Evolutionary conservation across 192 early-diverging fungal genomes (phyloP), one percentile per base, ranked within the genome.

Genomic region (Gamsiella multidivaricata): DNA sequence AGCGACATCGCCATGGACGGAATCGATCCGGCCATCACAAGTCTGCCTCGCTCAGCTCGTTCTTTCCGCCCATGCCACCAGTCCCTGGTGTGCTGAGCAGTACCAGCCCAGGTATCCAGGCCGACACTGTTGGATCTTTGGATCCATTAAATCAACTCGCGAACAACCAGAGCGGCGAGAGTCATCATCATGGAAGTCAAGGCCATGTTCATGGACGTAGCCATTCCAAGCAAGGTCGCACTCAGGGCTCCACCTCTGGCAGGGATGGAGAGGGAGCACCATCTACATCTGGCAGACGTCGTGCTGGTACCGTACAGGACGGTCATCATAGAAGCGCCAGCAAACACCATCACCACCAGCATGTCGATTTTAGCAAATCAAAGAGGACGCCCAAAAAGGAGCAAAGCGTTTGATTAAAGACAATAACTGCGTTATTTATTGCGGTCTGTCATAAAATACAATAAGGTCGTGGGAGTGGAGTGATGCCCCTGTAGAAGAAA

Each of bases 21-120:
- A 55, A 31, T 17, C 53, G 62, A 22, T 65, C 70, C 9, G 70
- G 70, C 3, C 70, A 73, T 1, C 70, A 65, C 39, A 73, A 73
- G 39, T 73, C 70, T 0, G 61, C 70, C 3, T 73, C 70, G 4
- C 31, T 73, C 3, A 39, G 70, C 12, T 73, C 70, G 7, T 73
- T 73, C 54, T 73, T 73, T 36, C 46, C 55, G 26, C 55, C 70
- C 0, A n/a, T 62, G 12, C 61, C 69, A 28, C 9, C 69, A 1
- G 45, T 34, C 7, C n/a, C 45, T 0, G 41, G 18, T 3, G 28
- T 47, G 8, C 36, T 46, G 22, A 55, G 58, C 11, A 51, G 45
- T 18, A 32, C 53, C 2, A 59, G 54, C 0, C 34, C 43, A 5
- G 47, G 57, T 42, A 53, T 53, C 25, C 68, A 70, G 37, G 23